A percentile compares a stretch with the other conserved stretches of the same genome.
Conservation (phyloP, 179 eudicot genomes). For the Silene noctiflora region DNA sequence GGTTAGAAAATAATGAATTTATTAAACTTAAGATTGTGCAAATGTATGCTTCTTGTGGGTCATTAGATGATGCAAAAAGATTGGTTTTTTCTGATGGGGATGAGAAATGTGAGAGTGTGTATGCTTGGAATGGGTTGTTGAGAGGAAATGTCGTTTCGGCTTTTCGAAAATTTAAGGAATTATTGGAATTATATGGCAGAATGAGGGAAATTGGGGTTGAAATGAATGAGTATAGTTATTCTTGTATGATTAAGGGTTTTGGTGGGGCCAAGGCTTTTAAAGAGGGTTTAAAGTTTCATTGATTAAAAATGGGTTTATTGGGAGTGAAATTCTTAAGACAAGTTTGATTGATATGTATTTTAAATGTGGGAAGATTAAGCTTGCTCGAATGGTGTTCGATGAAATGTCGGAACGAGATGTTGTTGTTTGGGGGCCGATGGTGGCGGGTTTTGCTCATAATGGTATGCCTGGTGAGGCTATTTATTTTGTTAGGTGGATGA, state of each 20-base stretch:
- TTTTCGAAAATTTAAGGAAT: slow-evolving; percentile 40
- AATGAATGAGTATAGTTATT: slow-evolving; percentile 66
- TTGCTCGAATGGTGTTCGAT: slow-evolving; percentile 62
- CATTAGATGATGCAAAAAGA: slow-evolving; percentile 53
- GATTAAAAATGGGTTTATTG: slow-evolving; percentile 71
- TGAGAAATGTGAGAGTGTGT: slow-evolving; percentile 38
- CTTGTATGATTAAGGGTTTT: slow-evolving; percentile 85
- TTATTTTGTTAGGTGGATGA: slow-evolving; percentile 59
- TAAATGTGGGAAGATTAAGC: slow-evolving; percentile 70
- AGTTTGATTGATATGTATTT: slow-evolving; percentile 84
- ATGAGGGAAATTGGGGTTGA: slow-evolving; percentile 80
- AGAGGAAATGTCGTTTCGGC: slow-evolving; percentile 80
- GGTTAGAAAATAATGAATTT: slow-evolving; percentile 64
- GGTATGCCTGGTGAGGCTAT: slow-evolving; percentile 50
- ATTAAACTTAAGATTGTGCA: slow-evolving; percentile 58
- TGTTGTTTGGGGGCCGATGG: slow-evolving; percentile 83
- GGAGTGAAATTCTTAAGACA: slow-evolving; percentile 49
- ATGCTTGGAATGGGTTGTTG: slow-evolving; percentile 90
- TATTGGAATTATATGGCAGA: slow-evolving; percentile 34
- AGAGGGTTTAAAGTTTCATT: slow-evolving; percentile 71
- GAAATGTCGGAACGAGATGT: slow-evolving; percentile 67
- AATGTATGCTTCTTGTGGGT: slow-evolving; percentile 77
- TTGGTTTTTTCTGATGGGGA: slow-evolving; percentile 44
- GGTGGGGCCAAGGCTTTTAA: slow-evolving; percentile 58
- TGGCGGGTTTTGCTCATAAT: slow-evolving; percentile 83